Evolutionary conservation across 805 yeast species (phyloP).

Genomic region (Lipomyces chichibuensis): DNA sequence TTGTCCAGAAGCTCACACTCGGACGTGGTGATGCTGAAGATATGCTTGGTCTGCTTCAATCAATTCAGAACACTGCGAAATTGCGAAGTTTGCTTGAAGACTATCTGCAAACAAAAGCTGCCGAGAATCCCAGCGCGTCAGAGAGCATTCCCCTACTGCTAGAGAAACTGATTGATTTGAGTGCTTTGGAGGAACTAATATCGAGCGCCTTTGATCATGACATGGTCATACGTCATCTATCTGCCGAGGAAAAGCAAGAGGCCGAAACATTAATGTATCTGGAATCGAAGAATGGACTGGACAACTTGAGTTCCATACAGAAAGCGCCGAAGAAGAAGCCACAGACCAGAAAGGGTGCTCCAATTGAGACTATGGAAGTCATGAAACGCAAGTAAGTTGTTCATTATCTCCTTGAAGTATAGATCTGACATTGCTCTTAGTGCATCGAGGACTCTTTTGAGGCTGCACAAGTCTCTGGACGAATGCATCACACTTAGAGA

Average conservation of each 20-base stretch:
- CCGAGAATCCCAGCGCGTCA: neutral
- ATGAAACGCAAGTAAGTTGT: slow-evolving; percentile 30
- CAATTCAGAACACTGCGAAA: slow-evolving; percentile 43
- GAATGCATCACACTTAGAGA: slow-evolving; percentile 40
- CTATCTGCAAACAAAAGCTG: slow-evolving; percentile 2
- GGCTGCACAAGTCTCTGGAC: slow-evolving; percentile 46
- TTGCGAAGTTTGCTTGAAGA: slow-evolving; percentile 16
- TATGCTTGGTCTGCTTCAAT: slow-evolving; percentile 50
- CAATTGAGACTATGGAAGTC: slow-evolving; percentile 38
- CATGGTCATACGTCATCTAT: slow-evolving; percentile 22
- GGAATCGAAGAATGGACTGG: slow-evolving; percentile 40
- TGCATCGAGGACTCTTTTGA: slow-evolving; percentile 44
- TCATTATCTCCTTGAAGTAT: neutral
- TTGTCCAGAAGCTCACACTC: slow-evolving; percentile 45
- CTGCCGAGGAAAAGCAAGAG: slow-evolving; percentile 20
- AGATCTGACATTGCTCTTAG: neutral
- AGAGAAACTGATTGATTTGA: slow-evolving; percentile 15
- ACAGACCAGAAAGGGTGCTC: slow-evolving; percentile 32
- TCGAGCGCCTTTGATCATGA: slow-evolving; percentile 31
- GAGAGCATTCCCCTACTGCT: slow-evolving; percentile 7
- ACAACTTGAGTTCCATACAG: slow-evolving; percentile 21
- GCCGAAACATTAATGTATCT: slow-evolving; percentile 21
- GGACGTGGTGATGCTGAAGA: slow-evolving; percentile 53
- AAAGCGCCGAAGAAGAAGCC: slow-evolving; percentile 26
- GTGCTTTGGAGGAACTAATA: slow-evolving; percentile 21